Conservation (phyloP, 768 basidiomycete species). For the Cyathus striatus region DNA sequence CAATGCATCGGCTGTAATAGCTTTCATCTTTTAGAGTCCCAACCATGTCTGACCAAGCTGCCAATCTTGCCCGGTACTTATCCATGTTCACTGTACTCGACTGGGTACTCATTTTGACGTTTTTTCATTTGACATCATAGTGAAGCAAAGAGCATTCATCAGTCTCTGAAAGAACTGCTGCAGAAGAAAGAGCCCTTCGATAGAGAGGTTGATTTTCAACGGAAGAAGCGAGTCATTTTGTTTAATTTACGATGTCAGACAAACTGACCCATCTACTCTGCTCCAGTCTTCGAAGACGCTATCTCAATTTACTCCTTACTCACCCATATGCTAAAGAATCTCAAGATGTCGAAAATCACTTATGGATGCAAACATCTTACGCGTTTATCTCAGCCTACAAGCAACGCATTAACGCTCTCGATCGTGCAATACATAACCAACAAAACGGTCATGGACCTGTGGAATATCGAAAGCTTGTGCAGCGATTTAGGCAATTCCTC, state of each 20-base stretch:
- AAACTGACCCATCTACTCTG: conserved; percentile 8
- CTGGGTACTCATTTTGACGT: no score
- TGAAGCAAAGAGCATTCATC: conserved; percentile 74
- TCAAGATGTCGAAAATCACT: conserved; percentile 73
- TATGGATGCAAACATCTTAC: conserved; percentile 94
- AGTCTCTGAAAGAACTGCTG: conserved; percentile 70
- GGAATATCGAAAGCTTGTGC: conserved; percentile 81
- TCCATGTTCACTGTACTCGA: conserved; percentile 11
- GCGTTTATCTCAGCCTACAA: conserved; percentile 82
- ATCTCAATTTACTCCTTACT: conserved; percentile 63
- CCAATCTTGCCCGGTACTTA: conserved; percentile 37
- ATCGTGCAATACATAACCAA: conserved; percentile 45
- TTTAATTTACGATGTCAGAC: conserved; percentile 3
- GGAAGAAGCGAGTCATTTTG: conserved; percentile 69
- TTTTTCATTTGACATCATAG: conserved; percentile 36
- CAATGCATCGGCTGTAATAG: conserved; percentile 27
- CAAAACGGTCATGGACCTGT: conserved; percentile 55
- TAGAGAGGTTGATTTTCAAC: conserved; percentile 79
- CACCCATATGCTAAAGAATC: conserved; percentile 69
- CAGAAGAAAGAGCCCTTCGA: conserved; percentile 77
- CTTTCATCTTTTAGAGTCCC: not conserved
- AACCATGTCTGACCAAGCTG: conserved; percentile 40
- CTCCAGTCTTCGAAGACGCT: conserved; percentile 61
- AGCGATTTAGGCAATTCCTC: conserved; percentile 87
- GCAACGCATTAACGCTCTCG: conserved; percentile 61